Conservation (phyloP, 164 flowering plant species). For the Liquidambar formosana region DNA sequence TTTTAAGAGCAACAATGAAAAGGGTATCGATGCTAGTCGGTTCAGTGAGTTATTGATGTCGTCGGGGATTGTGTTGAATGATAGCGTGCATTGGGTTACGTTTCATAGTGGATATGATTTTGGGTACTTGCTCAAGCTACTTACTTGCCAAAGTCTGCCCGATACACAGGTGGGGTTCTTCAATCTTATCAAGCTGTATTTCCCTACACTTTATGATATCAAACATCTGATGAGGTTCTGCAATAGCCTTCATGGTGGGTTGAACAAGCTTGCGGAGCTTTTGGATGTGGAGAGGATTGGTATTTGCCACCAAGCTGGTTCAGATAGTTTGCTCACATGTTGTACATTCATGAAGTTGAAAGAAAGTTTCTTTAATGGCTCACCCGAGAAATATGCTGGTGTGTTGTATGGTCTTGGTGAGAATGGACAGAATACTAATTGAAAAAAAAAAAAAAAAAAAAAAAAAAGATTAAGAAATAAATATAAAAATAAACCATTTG, state of each 20-base stretch:
- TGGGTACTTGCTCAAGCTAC: slow-evolving; percentile 56
- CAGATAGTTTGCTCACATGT: slow-evolving; percentile 68
- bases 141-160: slow-evolving; percentile 48
- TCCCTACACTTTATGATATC: slow-evolving; percentile 60
- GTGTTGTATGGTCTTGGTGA: slow-evolving; percentile 57
- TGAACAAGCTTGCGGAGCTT: slow-evolving; percentile 63
- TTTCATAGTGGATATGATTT: slow-evolving; percentile 44
- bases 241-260: slow-evolving; percentile 62
- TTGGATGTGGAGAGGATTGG: slow-evolving; percentile 64
- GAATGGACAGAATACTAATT: slow-evolving; percentile 35
- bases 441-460: slow-evolving; percentile 6
- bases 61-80: slow-evolving; percentile 35
- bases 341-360: slow-evolving; percentile 62
- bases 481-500: too few relatives aligned
- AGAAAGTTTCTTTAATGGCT: slow-evolving; percentile 50
- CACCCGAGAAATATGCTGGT: slow-evolving; percentile 57
- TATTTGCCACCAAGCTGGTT: slow-evolving; percentile 62
- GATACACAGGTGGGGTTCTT: slow-evolving; percentile 44
- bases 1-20: slow-evolving; percentile 32
- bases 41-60: slow-evolving; percentile 37
- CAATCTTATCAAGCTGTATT: slow-evolving; percentile 42
- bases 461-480: too few relatives aligned
- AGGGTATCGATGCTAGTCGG: slow-evolving; percentile 26
- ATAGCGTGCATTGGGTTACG: slow-evolving; percentile 40
- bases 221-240: slow-evolving; percentile 67